Evolutionary conservation across 2,329 filamentous ascomycete species (phyloP).

Genomic region (Lachnellula cervina): DNA sequence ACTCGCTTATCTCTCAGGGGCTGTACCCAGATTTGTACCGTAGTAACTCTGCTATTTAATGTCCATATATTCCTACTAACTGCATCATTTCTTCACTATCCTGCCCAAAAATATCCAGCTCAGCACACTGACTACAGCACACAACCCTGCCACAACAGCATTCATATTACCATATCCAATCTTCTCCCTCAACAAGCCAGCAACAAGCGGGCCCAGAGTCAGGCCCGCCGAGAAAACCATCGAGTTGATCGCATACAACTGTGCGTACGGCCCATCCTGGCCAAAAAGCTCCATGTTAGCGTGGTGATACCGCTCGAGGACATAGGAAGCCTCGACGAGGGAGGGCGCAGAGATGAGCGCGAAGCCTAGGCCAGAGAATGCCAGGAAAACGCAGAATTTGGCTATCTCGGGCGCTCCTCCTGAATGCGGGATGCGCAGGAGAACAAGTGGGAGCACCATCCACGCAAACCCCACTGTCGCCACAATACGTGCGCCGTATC

Average conservation of each 20-base stretch:
- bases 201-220: slow-evolving; percentile 54
- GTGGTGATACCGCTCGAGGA: slow-evolving; percentile 51
- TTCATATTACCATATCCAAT: slow-evolving; percentile 55
- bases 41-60: too few species aligned
- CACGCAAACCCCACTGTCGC: slow-evolving; percentile 30
- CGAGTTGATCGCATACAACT: slow-evolving; percentile 61
- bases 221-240: slow-evolving; percentile 57
- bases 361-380: slow-evolving; percentile 46
- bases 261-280: slow-evolving; percentile 54
- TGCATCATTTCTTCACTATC: not conserved
- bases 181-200: slow-evolving; percentile 45
- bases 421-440: slow-evolving; percentile 39
- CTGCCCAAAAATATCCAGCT: slow-evolving; percentile 22
- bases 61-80: too few species aligned
- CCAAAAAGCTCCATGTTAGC: slow-evolving; percentile 53
- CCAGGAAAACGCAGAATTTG: slow-evolving; percentile 42
- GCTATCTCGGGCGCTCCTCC: slow-evolving; percentile 38
- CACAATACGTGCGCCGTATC: slow-evolving; percentile 32
- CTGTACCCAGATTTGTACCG: too few species aligned
- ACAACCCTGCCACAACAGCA: slow-evolving; percentile 22
- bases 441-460: slow-evolving; percentile 24
- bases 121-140: slow-evolving; percentile 15
- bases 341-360: slow-evolving; percentile 49
- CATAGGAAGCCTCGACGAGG: slow-evolving; percentile 51
- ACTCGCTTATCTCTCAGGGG: too few species aligned